phyloP scores from a whole-genome alignment of 2,329 filamentous ascomycete species.

The Ambrosiella cleistominuta region DNA sequence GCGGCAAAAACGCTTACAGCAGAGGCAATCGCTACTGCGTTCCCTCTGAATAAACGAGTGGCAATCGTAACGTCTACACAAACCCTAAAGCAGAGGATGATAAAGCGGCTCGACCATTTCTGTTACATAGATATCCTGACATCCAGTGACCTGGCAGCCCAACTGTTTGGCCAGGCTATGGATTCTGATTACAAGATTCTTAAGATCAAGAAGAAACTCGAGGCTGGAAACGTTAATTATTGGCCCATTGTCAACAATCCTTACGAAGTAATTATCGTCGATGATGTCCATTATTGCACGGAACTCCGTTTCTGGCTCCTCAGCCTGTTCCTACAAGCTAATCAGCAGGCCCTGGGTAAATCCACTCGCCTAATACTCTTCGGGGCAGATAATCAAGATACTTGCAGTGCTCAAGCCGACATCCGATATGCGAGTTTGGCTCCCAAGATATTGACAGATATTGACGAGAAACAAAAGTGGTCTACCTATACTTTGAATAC shows the following conservation, averaged over 20 bases:
- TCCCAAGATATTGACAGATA: conserved; percentile 14
- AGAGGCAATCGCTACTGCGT: too few relatives aligned
- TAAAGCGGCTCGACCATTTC: too few relatives aligned
- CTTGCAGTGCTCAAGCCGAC: conserved; percentile 19
- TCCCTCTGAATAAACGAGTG: too few relatives aligned
- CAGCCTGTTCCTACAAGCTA: conserved; percentile 16
- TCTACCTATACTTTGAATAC: conserved; percentile 13
- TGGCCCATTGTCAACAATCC: conserved; percentile 4
- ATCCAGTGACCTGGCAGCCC: too few relatives aligned
- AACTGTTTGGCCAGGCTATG: too few relatives aligned
- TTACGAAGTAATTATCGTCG: conserved; percentile 19
- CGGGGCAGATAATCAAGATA: conserved; percentile 19
- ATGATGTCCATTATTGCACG: conserved; percentile 20
- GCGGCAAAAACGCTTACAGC: too few relatives aligned
- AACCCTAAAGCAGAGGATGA: too few relatives aligned
- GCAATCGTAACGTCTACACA: too few relatives aligned
- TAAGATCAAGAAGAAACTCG: not conserved
- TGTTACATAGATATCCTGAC: too few relatives aligned
- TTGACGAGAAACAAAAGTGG: conserved; percentile 16
- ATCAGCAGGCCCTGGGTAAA: conserved; percentile 13
- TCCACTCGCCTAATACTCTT: conserved; percentile 17
- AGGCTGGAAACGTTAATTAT: conserved; percentile 14
- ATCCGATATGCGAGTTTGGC: conserved; percentile 17
- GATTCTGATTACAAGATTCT: conserved; percentile 14
- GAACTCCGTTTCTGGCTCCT: conserved; percentile 17